A percentile compares a stretch with the other conserved stretches of the same genome.
These are phyloP conservation scores for Lichtheimia ramosa DNA, from an alignment of 371 early-diverging fungal species.

Conservation along the genomic window DNA sequence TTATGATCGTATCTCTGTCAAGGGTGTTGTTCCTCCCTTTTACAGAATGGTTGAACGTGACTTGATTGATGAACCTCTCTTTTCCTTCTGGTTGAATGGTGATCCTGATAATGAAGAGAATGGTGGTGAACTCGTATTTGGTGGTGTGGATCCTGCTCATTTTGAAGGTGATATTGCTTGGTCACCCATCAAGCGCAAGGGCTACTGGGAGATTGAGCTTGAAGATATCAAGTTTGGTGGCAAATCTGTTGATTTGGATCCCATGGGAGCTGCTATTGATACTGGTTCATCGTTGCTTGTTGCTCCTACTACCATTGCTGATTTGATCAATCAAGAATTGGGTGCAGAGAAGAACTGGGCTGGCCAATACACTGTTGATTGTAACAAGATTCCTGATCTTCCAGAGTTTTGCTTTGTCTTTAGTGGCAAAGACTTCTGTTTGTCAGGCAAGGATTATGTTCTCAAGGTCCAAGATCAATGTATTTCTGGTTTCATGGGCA, in stretches of 20 bases:
- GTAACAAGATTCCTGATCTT: conserved; percentile 60
- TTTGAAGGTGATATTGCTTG: conserved; percentile 74
- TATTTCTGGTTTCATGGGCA: conserved; percentile 90
- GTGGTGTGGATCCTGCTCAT: conserved; percentile 72
- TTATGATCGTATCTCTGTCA: conserved; percentile 87
- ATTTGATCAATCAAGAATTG: conserved; percentile 77
- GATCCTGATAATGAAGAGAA: conserved; percentile 40
- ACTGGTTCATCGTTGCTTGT: conserved; percentile 83
- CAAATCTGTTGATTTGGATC: conserved; percentile 53
- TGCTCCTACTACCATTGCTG: conserved; percentile 71
- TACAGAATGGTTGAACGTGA: conserved; percentile 82
- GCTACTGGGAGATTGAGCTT: conserved; percentile 93
- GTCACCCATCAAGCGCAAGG: conserved; percentile 83
- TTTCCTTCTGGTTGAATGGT: conserved; percentile 79
- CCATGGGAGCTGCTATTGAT: conserved; percentile 75
- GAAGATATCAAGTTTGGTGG: conserved; percentile 71
- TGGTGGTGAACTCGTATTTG: conserved; percentile 88
- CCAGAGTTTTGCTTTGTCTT: conserved; percentile 78
- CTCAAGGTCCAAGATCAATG: conserved; percentile 81
- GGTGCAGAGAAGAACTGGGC: conserved; percentile 87
- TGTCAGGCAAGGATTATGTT: conserved; percentile 65
- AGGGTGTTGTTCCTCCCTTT: conserved; percentile 88
- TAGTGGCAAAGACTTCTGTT: conserved; percentile 62
- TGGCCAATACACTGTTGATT: conserved; percentile 86
- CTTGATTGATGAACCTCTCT: conserved; percentile 76